Evolutionary conservation across 805 yeast genomes (phyloP).

Genomic region (Saccharomycopsis amapae): DNA sequence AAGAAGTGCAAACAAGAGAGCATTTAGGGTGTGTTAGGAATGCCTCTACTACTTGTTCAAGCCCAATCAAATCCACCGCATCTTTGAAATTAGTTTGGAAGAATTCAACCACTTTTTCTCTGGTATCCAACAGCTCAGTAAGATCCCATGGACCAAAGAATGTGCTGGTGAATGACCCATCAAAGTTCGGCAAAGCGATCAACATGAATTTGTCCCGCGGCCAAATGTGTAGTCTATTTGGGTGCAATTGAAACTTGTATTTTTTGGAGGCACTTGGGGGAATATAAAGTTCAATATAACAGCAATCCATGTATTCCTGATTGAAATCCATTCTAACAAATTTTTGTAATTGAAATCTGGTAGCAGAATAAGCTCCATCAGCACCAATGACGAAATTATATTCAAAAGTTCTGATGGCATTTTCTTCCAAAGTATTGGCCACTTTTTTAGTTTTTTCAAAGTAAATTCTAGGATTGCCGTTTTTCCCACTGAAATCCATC

Average conservation of each 20-base stretch:
- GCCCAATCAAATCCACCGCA: conserved; percentile 63
- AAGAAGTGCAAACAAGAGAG: conserved; percentile 64
- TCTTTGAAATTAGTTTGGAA: conserved; percentile 63
- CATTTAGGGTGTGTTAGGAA: conserved; percentile 64
- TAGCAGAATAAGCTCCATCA: conserved; percentile 78
- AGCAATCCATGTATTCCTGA: conserved; percentile 78
- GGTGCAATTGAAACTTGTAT: conserved; percentile 45
- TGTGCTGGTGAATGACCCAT: conserved; percentile 85
- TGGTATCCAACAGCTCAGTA: conserved; percentile 44
- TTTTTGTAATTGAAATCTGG: conserved; percentile 62
- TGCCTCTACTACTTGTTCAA: conserved; percentile 41
- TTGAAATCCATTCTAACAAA: conserved; percentile 57
- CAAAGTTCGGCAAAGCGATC: conserved; percentile 79
- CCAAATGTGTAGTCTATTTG: conserved; percentile 88
- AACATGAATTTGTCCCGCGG: conserved; percentile 83
- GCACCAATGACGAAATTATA: conserved; percentile 70
- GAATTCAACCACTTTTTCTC: conserved; percentile 43
- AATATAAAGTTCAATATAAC: conserved; percentile 73
- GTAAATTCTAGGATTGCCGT: conserved; percentile 24
- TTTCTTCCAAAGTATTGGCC: conserved; percentile 22
- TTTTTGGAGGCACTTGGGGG: conserved; percentile 41
- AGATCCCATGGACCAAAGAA: conserved; percentile 76
- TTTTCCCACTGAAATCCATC: conserved; percentile 29
- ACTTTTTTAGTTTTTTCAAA: conserved; percentile 15
- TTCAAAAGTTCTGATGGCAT: conserved; percentile 22